Conservation (phyloP, 306 rosid genomes). For the Vigna reflexopilosa region DNA sequence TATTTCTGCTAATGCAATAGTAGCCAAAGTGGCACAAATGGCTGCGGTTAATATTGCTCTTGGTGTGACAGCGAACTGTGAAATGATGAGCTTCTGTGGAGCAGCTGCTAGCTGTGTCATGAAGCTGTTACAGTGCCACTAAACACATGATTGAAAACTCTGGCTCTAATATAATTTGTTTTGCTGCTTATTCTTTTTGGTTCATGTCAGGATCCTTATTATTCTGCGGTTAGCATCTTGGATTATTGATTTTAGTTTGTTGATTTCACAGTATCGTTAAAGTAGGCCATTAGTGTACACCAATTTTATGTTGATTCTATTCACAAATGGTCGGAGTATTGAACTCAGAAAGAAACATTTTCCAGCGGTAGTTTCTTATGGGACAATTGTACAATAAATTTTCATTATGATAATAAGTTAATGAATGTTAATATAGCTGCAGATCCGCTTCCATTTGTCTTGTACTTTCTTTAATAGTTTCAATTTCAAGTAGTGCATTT, state of each 20-base stretch:
- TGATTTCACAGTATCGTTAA: neutral
- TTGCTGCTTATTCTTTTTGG: conserved; percentile 7
- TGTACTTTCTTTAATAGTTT: conserved; percentile 18
- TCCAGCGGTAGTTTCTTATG: conserved; percentile 2
- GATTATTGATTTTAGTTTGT: conserved; percentile 14
- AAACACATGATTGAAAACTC: neutral
- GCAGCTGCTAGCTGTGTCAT: neutral
- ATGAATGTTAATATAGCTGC: neutral
- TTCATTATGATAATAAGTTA: neutral
- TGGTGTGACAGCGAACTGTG: neutral
- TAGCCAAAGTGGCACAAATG: neutral
- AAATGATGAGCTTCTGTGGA: neutral
- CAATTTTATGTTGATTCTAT: conserved; percentile 4
- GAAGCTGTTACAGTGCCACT: neutral
- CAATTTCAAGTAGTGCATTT: neutral
- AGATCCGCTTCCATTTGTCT: neutral
- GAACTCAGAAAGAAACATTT: conserved; percentile 10
- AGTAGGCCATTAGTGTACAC: neutral
- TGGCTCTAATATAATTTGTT: neutral
- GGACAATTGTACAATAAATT: neutral
- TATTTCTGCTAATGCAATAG: neutral
- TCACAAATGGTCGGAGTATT: conserved; percentile 6
- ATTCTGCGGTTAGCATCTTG: neutral
- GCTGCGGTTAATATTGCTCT: neutral
- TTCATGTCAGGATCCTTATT: neutral